These are phyloP conservation scores for Suillus spraguei DNA, from an alignment of 768 basidiomycete genomes.

Conservation along the genomic window DNA sequence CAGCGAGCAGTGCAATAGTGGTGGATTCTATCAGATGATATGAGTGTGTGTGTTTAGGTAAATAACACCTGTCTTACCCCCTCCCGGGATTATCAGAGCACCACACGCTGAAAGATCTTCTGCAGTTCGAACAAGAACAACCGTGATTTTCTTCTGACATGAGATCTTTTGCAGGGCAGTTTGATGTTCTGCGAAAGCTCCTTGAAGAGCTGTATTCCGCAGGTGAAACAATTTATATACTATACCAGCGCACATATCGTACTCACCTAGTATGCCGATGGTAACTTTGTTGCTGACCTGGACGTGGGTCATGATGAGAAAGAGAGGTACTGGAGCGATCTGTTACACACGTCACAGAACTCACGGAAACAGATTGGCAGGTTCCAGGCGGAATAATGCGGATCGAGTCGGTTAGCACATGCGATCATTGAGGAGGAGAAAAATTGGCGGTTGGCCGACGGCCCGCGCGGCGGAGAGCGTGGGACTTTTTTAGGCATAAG, in stretches of 20 bases:
- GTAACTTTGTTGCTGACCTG: conserved; percentile 20
- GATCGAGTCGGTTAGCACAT: background rate
- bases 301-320: conserved; percentile 13
- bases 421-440: background rate
- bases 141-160: conserved; percentile 44
- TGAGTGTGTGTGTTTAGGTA: background rate
- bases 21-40: conserved; percentile 70
- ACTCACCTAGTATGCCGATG: conserved; percentile 58
- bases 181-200: conserved; percentile 90
- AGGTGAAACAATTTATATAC: background rate
- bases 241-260: background rate
- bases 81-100: conserved; percentile 92
- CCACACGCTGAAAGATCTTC: conserved; percentile 78
- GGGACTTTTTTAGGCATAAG: conserved; percentile 17
- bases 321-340: background rate
- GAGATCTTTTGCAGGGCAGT: conserved; percentile 62
- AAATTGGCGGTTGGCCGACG: conserved; percentile 3
- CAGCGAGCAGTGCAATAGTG: conserved; percentile 81
- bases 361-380: background rate
- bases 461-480: conserved; percentile 26
- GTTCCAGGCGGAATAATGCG: conserved; percentile 1
- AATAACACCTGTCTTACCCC: conserved; percentile 49
- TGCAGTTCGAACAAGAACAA: conserved; percentile 67
- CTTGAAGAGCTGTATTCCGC: conserved; percentile 72
- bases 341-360: conserved; percentile 1